phyloP scores from a whole-genome alignment of 345 rosid species.

The Abelmoschus esculentus region DNA sequence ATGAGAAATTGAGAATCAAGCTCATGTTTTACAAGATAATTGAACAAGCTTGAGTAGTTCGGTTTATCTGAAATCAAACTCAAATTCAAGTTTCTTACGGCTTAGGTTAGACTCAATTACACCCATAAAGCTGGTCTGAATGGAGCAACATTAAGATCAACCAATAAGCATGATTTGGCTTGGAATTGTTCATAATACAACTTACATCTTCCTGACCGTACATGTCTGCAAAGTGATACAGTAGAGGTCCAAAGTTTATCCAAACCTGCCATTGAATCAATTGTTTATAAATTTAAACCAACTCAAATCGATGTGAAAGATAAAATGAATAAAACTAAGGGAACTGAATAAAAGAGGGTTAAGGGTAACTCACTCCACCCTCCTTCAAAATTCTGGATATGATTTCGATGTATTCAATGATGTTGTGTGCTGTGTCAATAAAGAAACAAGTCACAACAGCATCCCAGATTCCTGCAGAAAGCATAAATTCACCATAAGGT shows the following conservation, averaged over 20 bases:
- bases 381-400: slow-evolving; percentile 86
- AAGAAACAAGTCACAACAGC: slow-evolving; percentile 94
- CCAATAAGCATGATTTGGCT: background rate
- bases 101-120: background rate
- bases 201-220: slow-evolving; percentile 82
- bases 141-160: background rate
- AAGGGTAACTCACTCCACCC: slow-evolving; percentile 61
- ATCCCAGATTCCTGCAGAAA: slow-evolving; percentile 82
- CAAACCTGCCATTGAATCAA: slow-evolving; percentile 52
- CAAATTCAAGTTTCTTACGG: background rate
- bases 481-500: slow-evolving; percentile 17
- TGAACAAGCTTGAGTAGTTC: background rate
- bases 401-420: slow-evolving; percentile 89
- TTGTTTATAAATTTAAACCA: background rate
- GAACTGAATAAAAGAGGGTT: slow-evolving; percentile 7
- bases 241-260: slow-evolving; percentile 90
- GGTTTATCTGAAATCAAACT: background rate
- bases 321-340: background rate
- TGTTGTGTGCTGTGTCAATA: slow-evolving; percentile 90
- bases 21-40: background rate
- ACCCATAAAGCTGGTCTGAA: background rate
- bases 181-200: slow-evolving; percentile 9
- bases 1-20: background rate
- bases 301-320: slow-evolving; percentile 9
- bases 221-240: slow-evolving; percentile 88